Conservation (phyloP, 108 stramenopile genomes). For the Cylindrotheca fusiformis region DNA sequence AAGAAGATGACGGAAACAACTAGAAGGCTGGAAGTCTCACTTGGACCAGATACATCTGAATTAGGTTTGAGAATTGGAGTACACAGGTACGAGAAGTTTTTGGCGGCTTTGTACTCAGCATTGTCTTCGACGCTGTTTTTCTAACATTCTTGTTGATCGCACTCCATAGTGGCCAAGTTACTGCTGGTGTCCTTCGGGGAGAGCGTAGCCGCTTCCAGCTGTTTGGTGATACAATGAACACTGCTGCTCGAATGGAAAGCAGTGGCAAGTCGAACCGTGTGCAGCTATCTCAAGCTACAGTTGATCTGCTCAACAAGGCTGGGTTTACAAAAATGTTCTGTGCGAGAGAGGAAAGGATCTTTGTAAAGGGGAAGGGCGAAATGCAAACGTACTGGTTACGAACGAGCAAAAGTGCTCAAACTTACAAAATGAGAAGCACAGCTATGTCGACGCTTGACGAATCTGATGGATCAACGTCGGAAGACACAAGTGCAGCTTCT, state of each 20-base stretch:
- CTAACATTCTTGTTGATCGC: too few relatives aligned
- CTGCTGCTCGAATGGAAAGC: conserved; percentile 45
- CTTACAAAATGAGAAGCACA: neutral
- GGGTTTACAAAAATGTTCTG: conserved; percentile 25
- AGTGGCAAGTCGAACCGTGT: conserved; percentile 36
- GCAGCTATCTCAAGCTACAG: conserved; percentile 35
- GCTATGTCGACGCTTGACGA: neutral
- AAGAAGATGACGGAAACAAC: neutral
- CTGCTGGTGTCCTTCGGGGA: neutral
- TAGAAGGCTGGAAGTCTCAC: neutral
- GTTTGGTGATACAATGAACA: conserved; percentile 51
- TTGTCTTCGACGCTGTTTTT: neutral
- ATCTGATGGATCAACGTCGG: neutral
- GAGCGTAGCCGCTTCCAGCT: conserved; percentile 22
- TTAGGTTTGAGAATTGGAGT: conserved; percentile 4
- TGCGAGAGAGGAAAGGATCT: conserved; percentile 11
- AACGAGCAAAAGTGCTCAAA: neutral
- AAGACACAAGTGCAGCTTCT: neutral
- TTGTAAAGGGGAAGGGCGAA: conserved; percentile 51
- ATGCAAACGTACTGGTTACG: conserved; percentile 44
- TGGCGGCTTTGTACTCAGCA: neutral
- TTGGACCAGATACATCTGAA: conserved; percentile 9
- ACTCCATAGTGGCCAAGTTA: conserved; percentile 8
- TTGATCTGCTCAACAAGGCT: conserved; percentile 29
- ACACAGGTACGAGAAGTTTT: neutral